A percentile compares a stretch with the other conserved stretches of the same genome.
Conservation (phyloP, 1,139 yeast genomes). For the Lodderomyces oxycetoniae region DNA sequence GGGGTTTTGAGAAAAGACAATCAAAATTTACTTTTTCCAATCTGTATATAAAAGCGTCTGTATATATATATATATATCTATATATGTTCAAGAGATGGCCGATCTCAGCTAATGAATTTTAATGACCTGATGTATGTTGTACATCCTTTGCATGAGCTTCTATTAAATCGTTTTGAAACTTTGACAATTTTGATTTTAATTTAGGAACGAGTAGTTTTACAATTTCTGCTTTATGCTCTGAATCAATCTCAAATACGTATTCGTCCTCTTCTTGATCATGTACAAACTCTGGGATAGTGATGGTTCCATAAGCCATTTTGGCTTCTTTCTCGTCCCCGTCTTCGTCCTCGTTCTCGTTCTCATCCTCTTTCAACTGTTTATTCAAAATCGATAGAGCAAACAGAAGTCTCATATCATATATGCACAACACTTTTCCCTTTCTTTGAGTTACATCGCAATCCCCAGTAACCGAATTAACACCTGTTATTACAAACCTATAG, state of each 20-base stretch:
- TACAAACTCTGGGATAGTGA: slow-evolving; percentile 60
- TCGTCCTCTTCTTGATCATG: slow-evolving; percentile 70
- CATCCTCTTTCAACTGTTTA: slow-evolving; percentile 8
- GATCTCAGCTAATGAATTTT: slow-evolving; percentile 6
- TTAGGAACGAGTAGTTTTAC: slow-evolving; percentile 48
- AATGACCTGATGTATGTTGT: slow-evolving; percentile 37
- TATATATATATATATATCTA: not conserved
- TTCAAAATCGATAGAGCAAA: slow-evolving; percentile 37
- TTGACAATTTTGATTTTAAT: slow-evolving; percentile 42
- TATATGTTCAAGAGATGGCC: not conserved
- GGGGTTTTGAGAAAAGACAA: slow-evolving; percentile 43
- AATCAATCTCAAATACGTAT: slow-evolving; percentile 49
- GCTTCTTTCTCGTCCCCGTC: slow-evolving; percentile 11
- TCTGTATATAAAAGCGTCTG: not conserved
- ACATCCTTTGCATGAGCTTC: slow-evolving; percentile 57
- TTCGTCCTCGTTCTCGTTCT: slow-evolving; percentile 16
- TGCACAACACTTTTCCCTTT: slow-evolving; percentile 74
- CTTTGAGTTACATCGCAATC: slow-evolving; percentile 81
- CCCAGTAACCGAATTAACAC: slow-evolving; percentile 50
- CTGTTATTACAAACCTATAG: slow-evolving; percentile 31
- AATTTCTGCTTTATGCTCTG: slow-evolving; percentile 34
- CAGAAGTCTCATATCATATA: slow-evolving; percentile 58
- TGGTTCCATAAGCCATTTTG: slow-evolving; percentile 29
- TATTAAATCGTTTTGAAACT: slow-evolving; percentile 60
- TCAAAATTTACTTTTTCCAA: not conserved